phyloP scores from a whole-genome alignment of 768 basidiomycete genomes.

The Boletus speciosus region DNA sequence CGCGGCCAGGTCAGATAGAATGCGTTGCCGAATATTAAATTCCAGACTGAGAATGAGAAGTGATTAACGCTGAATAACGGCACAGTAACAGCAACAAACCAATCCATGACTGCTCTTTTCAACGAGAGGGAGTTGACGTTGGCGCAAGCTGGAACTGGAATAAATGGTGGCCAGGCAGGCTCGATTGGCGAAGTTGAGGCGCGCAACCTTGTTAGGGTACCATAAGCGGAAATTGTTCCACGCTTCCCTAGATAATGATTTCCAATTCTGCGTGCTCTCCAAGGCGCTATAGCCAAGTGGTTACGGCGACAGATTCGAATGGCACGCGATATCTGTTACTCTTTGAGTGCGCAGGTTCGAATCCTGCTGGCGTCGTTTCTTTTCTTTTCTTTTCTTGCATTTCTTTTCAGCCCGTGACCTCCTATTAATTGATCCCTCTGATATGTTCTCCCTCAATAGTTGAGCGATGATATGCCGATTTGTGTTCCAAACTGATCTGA shows the following conservation, averaged over 20 bases:
- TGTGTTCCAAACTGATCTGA: background rate
- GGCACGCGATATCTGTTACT: conserved; percentile 32
- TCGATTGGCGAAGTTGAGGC: background rate
- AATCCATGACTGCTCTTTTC: conserved; percentile 40
- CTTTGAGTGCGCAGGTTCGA: conserved; percentile 41
- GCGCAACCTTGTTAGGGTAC: background rate
- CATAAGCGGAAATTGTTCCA: conserved; percentile 3
- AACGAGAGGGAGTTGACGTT: background rate
- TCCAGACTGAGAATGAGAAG: conserved; percentile 51
- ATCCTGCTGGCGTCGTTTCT: conserved; percentile 38
- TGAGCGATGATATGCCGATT: background rate
- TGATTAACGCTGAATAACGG: background rate
- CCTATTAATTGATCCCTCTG: too few relatives aligned
- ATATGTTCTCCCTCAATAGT: background rate
- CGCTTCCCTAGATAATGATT: background rate
- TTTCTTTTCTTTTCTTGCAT: conserved; percentile 1
- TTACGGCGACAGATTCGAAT: conserved; percentile 75
- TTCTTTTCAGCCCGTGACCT: background rate
- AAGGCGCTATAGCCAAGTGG: conserved; percentile 68
- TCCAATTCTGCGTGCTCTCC: too few relatives aligned
- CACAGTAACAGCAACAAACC: conserved; percentile 32
- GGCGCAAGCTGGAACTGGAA: background rate
- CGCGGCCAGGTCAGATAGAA: conserved; percentile 69
- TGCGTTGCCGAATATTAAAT: conserved; percentile 71
- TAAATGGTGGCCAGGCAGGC: background rate